A percentile compares a stretch with the other conserved stretches of the same genome.
Evolutionary conservation across 2,329 filamentous ascomycete genomes (phyloP).

Genomic region (Penicillium sp.): DNA sequence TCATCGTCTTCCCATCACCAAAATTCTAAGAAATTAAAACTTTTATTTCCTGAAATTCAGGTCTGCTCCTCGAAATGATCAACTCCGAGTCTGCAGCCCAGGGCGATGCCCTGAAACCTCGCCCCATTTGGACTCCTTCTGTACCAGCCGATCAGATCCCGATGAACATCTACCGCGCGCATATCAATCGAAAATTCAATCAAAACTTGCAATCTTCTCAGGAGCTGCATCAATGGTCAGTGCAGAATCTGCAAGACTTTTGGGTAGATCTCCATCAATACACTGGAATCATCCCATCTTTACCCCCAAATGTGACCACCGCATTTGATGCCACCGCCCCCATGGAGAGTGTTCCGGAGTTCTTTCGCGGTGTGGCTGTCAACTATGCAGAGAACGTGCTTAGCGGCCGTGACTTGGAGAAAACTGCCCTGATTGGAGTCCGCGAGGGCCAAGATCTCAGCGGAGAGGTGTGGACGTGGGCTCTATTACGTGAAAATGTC

Average conservation of each 20-base stretch:
- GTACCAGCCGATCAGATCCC: conserved; percentile 15
- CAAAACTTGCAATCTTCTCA: conserved; percentile 27
- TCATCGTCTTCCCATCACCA: neutral
- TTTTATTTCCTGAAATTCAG: no score
- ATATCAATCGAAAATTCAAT: conserved; percentile 21
- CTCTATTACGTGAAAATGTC: conserved; percentile 41
- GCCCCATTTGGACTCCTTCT: conserved; percentile 17
- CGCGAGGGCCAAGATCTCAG: conserved; percentile 43
- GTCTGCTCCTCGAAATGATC: neutral
- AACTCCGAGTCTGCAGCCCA: neutral
- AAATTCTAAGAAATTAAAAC: no score
- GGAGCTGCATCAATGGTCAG: conserved; percentile 47
- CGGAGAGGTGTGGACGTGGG: conserved; percentile 46
- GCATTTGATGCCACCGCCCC: conserved; percentile 44
- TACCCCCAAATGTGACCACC: conserved; percentile 20
- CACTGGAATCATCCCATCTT: conserved; percentile 39
- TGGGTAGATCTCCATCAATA: conserved; percentile 50
- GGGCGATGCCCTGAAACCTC: neutral
- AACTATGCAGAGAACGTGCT: conserved; percentile 30
- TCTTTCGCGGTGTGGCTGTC: conserved; percentile 33
- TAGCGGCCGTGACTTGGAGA: conserved; percentile 38
- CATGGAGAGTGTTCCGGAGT: conserved; percentile 44
- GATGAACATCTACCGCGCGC: conserved; percentile 21
- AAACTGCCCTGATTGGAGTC: conserved; percentile 45
- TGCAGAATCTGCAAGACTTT: conserved; percentile 46